Base-by-base conservation (phyloP, 1,139 yeast species). In the Kluyveromyces marxianus region DNA sequence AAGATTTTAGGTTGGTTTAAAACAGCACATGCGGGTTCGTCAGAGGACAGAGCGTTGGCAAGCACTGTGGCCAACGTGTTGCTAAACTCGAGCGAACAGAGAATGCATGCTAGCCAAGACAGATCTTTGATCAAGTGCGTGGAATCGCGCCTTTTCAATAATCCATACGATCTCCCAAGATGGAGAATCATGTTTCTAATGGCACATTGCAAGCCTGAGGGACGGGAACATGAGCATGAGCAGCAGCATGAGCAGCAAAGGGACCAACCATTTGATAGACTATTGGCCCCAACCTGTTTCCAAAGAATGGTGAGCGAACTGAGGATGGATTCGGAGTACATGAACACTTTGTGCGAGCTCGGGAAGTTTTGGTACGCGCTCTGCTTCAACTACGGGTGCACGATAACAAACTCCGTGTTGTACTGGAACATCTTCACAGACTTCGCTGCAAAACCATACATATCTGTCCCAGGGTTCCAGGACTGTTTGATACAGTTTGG, bases 361-460 rank as follows among this genome's bases (percentile, higher is more conserved):
- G 50, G 50, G 21, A 47, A 47, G 37, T 47, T 24, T 42, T 47
- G 50, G 50, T 47, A 47, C 39, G 50, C 50, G 14, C 32, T 47
- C 21, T 42, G 50, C 32, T 47, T 44, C 44, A 44, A 47, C 38
- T 47, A 47, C 39, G 46, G 48, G 27, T 29, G 39, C 28, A 28
- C 27, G 7, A 25, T 26, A 3, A 26, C 37, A n/a, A 34, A 39
- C 35, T 21, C 42, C 26, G 34, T 7, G 25, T 8, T 25, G 10
- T 47, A 44, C 31, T 45, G 50, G 50, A 6, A 25, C 26, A 21
- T 43, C n/a, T 39, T 47, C 14, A 35, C 41, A 7, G 37, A 39
- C 25, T 31, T 47, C 27, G 44, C 33, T 41, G 25, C n/a, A 10
- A 41, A 44, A 35, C 42, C 44, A 14, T 43, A 37, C 35, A 27